Base-by-base conservation (phyloP, 2,329 filamentous ascomycete species). In the Ceratocystis destructans region DNA sequence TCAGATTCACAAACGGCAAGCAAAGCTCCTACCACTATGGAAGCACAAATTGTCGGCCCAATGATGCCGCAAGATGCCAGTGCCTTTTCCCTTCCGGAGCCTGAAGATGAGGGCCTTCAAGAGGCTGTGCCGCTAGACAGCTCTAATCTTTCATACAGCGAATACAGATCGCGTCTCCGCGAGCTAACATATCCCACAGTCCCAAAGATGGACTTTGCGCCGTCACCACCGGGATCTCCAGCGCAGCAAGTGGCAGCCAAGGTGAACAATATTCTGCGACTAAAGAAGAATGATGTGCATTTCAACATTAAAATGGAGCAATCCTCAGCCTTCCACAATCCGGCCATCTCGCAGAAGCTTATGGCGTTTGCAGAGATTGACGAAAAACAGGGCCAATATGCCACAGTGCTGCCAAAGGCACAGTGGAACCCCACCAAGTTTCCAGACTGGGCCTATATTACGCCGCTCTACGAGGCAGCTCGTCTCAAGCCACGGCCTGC, bases 261-360 rank as follows among this genome's bases (percentile, higher is more conserved):
- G 71, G 87, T 93, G 70, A 81, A 84, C 69, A 83, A 85, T 68
- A 93, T 94, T 70, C 81, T 93, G 0, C 79, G 83, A 59, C 80
- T 93, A n/a, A 94, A 94, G 76, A 85, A 83, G 72, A 83, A 87
- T 69, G 86, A 86, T 3, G 79, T 86, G 17, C 89, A 94, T 75
- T 93, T 93, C 79, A 92, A 94, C 73, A 79, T 84, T 71, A 86
- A 87, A 69, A 78, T 94, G 7, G 83, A 87, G 45, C 80, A 81
- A 67, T 88, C 86, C 0, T 76, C 82, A 0, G 83, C 87, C 6
- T 77, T 92, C 67, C 82, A 83, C 64, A 93, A 93, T 72, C 89
- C 89, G 1, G 83, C 82, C 53, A 77, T 92, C 64, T 82, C 85
- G 74, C 84, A 87, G 69, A 90, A 89, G 75, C 78, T 93, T 66